Conservation (phyloP, 257 asterid species). For the Nicotiana tomentosiformis region DNA sequence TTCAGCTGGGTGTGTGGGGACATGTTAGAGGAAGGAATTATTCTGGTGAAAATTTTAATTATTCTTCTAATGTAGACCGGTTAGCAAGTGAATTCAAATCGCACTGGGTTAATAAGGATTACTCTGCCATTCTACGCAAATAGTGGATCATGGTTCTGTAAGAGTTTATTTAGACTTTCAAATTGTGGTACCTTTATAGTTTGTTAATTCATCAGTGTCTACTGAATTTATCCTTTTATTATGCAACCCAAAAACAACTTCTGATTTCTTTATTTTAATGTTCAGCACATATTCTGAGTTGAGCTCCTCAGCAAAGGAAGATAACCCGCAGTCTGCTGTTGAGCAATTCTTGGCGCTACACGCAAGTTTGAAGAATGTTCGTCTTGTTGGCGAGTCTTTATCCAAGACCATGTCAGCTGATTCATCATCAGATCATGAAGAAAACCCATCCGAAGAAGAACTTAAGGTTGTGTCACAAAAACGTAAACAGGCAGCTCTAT, state of each 20-base stretch:
- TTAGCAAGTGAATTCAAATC: background rate
- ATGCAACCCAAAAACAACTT: background rate
- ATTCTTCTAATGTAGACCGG: background rate
- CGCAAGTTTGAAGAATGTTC: constrained; percentile 58
- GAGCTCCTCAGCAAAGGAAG: constrained; percentile 79
- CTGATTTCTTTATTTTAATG: constrained; percentile 1
- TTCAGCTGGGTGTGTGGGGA: constrained; percentile 5
- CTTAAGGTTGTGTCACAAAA: constrained; percentile 45
- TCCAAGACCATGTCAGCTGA: constrained; percentile 42
- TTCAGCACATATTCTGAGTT: constrained; percentile 80
- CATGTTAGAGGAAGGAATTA: background rate
- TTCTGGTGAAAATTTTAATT: background rate
- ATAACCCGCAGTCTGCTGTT: constrained; percentile 86
- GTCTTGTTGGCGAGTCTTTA: constrained; percentile 60
- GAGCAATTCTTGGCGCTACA: constrained; percentile 79
- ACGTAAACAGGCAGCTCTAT: constrained; percentile 71
- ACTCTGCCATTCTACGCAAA: background rate
- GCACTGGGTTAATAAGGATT: background rate
- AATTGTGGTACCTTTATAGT: background rate
- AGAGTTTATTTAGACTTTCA: background rate
- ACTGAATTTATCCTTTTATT: background rate
- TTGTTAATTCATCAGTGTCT: background rate
- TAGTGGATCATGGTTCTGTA: background rate
- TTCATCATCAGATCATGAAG: constrained; percentile 53
- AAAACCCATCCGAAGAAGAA: constrained; percentile 58